Evolutionary conservation across 371 early-diverging fungal genomes (phyloP).

Genomic region (Apophysomyces trapeziformis): DNA sequence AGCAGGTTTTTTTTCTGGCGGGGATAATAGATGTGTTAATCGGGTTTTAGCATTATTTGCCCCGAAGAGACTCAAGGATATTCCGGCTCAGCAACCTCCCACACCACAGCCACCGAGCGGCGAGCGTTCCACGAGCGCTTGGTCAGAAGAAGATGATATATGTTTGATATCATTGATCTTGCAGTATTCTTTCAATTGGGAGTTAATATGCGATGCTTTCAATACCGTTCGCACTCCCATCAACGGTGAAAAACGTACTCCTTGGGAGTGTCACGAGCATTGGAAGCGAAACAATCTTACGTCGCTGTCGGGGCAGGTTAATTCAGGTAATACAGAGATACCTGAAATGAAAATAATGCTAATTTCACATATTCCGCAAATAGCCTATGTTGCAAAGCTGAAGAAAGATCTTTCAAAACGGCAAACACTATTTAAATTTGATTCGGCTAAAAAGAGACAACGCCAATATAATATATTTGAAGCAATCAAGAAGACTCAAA

Average conservation of each 20-base stretch:
- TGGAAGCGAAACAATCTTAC: constrained; percentile 53
- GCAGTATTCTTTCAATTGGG: constrained; percentile 74
- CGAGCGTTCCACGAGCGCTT: constrained; percentile 35
- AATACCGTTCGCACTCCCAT: constrained; percentile 59
- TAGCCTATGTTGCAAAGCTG: constrained; percentile 30
- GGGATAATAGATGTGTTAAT: not conserved
- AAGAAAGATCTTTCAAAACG: constrained; percentile 38
- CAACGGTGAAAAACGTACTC: constrained; percentile 58
- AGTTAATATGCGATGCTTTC: constrained; percentile 64
- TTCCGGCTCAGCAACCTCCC: constrained; percentile 45
- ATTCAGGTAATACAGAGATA: constrained; percentile 32
- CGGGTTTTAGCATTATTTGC: constrained; percentile 43
- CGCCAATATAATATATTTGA: constrained; percentile 49
- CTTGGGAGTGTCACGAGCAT: constrained; percentile 71
- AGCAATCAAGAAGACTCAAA: constrained; percentile 55
- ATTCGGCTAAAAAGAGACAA: constrained; percentile 45
- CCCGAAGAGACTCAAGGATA: constrained; percentile 55
- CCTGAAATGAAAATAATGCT: constrained; percentile 21
- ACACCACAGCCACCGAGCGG: constrained; percentile 41
- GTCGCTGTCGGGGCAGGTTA: constrained; percentile 53
- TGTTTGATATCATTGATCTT: constrained; percentile 59
- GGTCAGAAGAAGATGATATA: constrained; percentile 76
- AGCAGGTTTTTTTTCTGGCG: constrained; percentile 2
- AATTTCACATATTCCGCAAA: not conserved
- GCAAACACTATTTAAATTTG: constrained; percentile 35